Conservation (phyloP, 2,329 filamentous ascomycete genomes). For the Septoria linicola region DNA sequence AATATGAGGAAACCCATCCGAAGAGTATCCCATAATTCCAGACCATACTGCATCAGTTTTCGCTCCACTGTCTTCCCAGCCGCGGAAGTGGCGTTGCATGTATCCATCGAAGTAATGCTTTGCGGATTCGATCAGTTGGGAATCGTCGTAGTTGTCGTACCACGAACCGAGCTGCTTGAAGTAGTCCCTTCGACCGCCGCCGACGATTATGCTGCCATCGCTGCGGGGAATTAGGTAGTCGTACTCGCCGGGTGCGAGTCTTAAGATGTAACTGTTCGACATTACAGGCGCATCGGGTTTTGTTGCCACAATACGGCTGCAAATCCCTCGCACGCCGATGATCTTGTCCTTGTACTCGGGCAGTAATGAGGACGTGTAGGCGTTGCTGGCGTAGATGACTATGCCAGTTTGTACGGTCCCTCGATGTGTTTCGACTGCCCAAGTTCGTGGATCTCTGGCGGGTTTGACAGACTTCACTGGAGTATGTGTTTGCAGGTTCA, state of each 20-base stretch:
- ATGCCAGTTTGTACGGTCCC: conserved; percentile 34
- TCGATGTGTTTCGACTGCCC: conserved; percentile 27
- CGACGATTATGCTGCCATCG: conserved; percentile 49
- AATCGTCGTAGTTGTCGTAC: conserved; percentile 51
- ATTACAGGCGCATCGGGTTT: conserved; percentile 28
- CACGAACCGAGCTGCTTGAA: conserved; percentile 39
- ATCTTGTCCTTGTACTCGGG: conserved; percentile 38
- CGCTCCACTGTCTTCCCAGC: conserved; percentile 47
- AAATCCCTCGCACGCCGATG: conserved; percentile 47
- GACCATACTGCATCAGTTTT: conserved; percentile 45
- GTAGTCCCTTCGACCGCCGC: conserved; percentile 40
- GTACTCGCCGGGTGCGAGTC: conserved; percentile 25
- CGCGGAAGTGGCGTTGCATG: conserved; percentile 50
- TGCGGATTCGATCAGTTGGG: conserved; percentile 45
- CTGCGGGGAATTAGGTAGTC: conserved; percentile 48
- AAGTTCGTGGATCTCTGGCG: conserved; percentile 45
- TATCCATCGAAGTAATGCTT: conserved; percentile 49
- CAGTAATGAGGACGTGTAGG: conserved; percentile 33
- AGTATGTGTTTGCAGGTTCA: conserved; percentile 74
- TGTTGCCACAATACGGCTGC: conserved; percentile 39
- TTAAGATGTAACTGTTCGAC: conserved; percentile 32
- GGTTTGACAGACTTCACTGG: conserved; percentile 72
- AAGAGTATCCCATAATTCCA: conserved; percentile 39
- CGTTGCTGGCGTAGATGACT: conserved; percentile 36
- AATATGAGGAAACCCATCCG: conserved; percentile 27